Conservation (phyloP, 257 asterid genomes). For the Petunia axillaris region DNA sequence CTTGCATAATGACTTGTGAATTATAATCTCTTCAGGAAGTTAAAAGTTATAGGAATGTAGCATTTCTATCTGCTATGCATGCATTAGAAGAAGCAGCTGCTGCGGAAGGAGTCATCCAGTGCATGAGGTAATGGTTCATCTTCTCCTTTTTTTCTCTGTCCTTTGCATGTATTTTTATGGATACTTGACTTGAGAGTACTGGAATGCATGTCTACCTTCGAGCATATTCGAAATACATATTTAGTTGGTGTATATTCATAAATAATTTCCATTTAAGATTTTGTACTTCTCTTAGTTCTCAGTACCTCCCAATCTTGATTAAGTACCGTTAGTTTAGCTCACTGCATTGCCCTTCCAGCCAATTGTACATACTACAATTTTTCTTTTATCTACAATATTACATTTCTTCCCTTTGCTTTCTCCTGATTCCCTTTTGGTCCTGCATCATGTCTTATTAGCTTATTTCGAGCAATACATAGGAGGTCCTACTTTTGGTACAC, state of each 20-base stretch:
- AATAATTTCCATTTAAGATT: neutral
- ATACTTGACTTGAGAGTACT: neutral
- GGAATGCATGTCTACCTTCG: neutral
- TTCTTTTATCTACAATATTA: neutral
- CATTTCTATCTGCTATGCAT: constrained; percentile 65
- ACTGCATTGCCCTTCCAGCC: neutral
- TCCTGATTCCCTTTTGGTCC: neutral
- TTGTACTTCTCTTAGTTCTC: neutral
- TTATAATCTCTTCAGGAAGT: constrained; percentile 55
- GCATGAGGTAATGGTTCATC: constrained; percentile 63
- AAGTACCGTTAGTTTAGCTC: neutral
- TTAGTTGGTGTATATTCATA: neutral
- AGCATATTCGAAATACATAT: neutral
- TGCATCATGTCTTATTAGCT: neutral
- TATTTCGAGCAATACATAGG: too few relatives aligned
- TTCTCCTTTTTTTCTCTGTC: neutral
- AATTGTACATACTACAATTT: neutral
- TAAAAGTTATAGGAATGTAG: constrained; percentile 44
- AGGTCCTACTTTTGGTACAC: too few relatives aligned
- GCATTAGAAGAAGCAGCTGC: constrained; percentile 87
- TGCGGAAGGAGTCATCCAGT: constrained; percentile 58
- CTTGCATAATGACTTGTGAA: constrained; percentile 1
- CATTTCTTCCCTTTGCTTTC: neutral
- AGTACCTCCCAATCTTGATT: neutral
- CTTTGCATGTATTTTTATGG: neutral